Evolutionary conservation across 768 basidiomycete species (phyloP).

Genomic region (Tricholoma matsutake): DNA sequence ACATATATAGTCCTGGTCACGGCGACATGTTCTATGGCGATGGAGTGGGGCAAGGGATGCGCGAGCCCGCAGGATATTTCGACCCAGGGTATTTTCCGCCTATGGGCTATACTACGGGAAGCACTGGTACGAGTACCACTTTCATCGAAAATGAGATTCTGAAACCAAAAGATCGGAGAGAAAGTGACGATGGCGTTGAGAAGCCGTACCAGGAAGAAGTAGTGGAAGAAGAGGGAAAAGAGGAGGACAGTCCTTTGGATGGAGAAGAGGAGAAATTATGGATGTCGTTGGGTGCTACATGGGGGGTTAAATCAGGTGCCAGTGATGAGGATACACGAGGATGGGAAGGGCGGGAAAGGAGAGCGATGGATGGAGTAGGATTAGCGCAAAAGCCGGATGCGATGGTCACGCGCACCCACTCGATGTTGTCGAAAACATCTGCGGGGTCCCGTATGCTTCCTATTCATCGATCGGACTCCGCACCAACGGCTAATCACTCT

Average conservation of each 20-base stretch:
- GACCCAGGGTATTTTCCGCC: slow-evolving; percentile 41
- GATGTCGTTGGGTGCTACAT: slow-evolving; percentile 5
- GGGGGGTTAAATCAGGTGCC: slow-evolving; percentile 6
- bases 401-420: slow-evolving; percentile 15
- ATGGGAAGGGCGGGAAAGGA: slow-evolving; percentile 10
- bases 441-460: not conserved
- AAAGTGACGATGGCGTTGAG: not conserved
- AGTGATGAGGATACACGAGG: slow-evolving; percentile 6
- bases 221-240: slow-evolving; percentile 1
- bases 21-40: slow-evolving; percentile 8
- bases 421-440: slow-evolving; percentile 17
- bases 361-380: not conserved
- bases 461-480: slow-evolving; percentile 2
- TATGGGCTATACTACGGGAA: slow-evolving; percentile 3
- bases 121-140: slow-evolving; percentile 15
- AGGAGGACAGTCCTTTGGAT: not conserved
- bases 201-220: not conserved
- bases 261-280: slow-evolving; percentile 4
- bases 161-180: slow-evolving; percentile 12
- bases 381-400: not conserved
- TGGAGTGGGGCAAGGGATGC: slow-evolving; percentile 7
- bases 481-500: not conserved
- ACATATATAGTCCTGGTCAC: slow-evolving; percentile 23
- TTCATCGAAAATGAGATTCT: slow-evolving; percentile 35
- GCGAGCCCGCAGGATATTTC: slow-evolving; percentile 43